Percentiles rank a stretch among this genome's conserved stretches.
Evolutionary conservation across 2,329 filamentous ascomycete genomes (phyloP).

Genomic region (Exophiala sp.): DNA sequence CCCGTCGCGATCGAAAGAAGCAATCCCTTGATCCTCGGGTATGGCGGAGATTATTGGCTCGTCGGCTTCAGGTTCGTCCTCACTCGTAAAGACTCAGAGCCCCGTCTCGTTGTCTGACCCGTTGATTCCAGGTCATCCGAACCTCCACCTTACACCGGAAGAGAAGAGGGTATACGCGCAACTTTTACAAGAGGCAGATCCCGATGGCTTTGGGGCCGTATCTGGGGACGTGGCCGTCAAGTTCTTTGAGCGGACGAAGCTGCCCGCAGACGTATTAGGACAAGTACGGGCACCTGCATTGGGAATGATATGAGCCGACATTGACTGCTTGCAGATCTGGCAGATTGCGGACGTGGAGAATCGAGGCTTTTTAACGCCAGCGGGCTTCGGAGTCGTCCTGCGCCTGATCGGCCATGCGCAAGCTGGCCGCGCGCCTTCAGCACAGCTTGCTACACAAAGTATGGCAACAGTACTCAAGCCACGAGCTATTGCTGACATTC

Average conservation of each 20-base stretch:
- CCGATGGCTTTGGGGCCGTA: conserved; percentile 83
- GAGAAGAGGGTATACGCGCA: conserved; percentile 93
- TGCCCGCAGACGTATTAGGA: conserved; percentile 78
- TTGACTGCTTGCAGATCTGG: conserved; percentile 57
- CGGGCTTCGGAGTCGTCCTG: conserved; percentile 87
- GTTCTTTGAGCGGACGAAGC: conserved; percentile 93
- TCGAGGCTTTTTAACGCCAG: conserved; percentile 82
- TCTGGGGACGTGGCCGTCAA: conserved; percentile 94
- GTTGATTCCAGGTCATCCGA: conserved; percentile 44
- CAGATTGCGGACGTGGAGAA: conserved; percentile 98
- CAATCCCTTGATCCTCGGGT: conserved; percentile 1
- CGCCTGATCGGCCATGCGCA: conserved; percentile 95
- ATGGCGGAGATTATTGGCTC: conserved; percentile 27
- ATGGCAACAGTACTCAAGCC: conserved; percentile 17
- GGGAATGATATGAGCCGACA: background rate
- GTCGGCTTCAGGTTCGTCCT: conserved; percentile 24
- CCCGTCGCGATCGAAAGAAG: conserved; percentile 8
- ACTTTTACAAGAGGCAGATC: conserved; percentile 88
- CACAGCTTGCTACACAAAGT: conserved; percentile 76
- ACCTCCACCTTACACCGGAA: conserved; percentile 78
- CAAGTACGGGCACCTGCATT: conserved; percentile 56
- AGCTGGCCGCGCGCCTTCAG: conserved; percentile 71
- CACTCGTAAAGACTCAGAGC: background rate
- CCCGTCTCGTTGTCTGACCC: conserved; percentile 3
- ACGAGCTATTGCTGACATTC: conserved; percentile 24